A percentile compares a stretch with the other conserved stretches of the same genome.
Evolutionary conservation across 306 rosid species (phyloP).

Genomic region (Boehmeria nivea): DNA sequence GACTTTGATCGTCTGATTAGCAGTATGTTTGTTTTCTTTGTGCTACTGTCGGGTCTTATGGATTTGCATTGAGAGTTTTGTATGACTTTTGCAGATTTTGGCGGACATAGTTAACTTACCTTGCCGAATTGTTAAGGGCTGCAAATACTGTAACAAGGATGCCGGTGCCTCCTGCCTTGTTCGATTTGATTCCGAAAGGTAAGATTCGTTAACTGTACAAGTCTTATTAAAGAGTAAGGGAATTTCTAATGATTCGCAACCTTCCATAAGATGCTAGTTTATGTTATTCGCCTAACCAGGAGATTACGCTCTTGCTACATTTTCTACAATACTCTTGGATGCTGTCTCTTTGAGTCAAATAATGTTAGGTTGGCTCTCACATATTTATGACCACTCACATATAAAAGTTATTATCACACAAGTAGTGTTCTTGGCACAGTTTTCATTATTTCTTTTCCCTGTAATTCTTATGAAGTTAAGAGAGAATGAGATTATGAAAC

Average conservation of each 20-base stretch:
- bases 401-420: no score
- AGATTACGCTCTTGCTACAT: no score
- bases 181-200: constrained; percentile 6
- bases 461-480: no score
- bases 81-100: constrained; percentile 2
- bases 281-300: not conserved
- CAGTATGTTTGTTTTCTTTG: not conserved
- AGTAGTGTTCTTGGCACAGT: no score
- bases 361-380: no score
- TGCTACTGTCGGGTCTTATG: not conserved
- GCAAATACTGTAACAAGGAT: constrained; percentile 10
- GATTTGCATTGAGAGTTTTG: not conserved
- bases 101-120: constrained; percentile 7
- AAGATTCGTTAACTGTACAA: not conserved
- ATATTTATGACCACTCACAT: no score
- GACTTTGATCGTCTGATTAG: not conserved
- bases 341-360: no score
- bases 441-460: no score
- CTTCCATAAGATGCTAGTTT: not conserved
- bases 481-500: no score
- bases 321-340: no score
- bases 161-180: constrained; percentile 16
- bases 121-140: constrained; percentile 14
- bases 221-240: no score
- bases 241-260: not conserved